Conservation (phyloP, 2,329 filamentous ascomycete genomes). For the Trichoderma polysporum region DNA sequence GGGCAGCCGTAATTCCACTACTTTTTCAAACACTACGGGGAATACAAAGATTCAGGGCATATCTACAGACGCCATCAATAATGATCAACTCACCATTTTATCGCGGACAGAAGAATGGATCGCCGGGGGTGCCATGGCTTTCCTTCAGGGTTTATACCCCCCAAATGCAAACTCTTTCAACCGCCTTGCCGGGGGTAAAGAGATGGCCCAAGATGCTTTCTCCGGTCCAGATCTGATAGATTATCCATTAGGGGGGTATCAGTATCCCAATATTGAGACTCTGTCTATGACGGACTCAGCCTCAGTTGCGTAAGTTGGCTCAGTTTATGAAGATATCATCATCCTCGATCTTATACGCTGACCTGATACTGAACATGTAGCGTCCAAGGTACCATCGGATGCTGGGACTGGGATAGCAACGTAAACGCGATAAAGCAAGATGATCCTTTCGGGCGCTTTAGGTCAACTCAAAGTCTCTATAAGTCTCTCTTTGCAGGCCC, state of each 20-base stretch:
- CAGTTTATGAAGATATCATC: too few relatives aligned
- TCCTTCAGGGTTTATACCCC: slow-evolving; percentile 83
- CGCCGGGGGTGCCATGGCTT: slow-evolving; percentile 69
- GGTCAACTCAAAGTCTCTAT: slow-evolving; percentile 43
- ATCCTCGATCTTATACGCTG: not conserved
- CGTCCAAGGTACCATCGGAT: slow-evolving; percentile 41
- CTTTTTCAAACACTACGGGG: slow-evolving; percentile 29
- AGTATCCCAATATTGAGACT: slow-evolving; percentile 68
- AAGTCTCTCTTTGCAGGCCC: slow-evolving; percentile 39
- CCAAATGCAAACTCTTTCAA: slow-evolving; percentile 50
- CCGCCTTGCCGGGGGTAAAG: slow-evolving; percentile 30
- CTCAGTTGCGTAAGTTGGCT: slow-evolving; percentile 43
- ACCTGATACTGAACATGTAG: slow-evolving; percentile 25
- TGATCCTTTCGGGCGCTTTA: slow-evolving; percentile 28
- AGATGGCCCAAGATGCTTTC: slow-evolving; percentile 44
- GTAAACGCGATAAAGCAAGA: slow-evolving; percentile 28
- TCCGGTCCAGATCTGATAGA: slow-evolving; percentile 49
- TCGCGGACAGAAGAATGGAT: slow-evolving; percentile 49
- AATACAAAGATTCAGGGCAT: slow-evolving; percentile 44
- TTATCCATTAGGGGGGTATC: slow-evolving; percentile 74
- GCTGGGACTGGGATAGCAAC: slow-evolving; percentile 39
- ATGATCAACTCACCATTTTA: slow-evolving; percentile 45
- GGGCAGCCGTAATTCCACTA: slow-evolving; percentile 26
- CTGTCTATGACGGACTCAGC: slow-evolving; percentile 46
- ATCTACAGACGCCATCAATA: slow-evolving; percentile 46